These are phyloP conservation scores for Suillus luteus DNA, from an alignment of 768 basidiomycete genomes.

Conservation along the genomic window DNA sequence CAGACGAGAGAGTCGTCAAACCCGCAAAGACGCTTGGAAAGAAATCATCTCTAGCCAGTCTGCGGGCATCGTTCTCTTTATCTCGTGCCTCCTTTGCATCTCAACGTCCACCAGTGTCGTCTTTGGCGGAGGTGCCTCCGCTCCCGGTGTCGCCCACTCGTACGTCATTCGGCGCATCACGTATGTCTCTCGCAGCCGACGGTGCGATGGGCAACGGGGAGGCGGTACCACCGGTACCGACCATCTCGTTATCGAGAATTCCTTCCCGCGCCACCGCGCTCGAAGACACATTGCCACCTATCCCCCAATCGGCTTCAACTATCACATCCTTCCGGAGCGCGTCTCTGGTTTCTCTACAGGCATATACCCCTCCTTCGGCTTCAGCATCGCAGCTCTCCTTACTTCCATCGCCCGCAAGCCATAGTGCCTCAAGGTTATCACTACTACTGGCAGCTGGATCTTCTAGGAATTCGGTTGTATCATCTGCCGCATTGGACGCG, in stretches of 20 bases:
- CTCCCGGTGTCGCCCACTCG: slow-evolving; percentile 30
- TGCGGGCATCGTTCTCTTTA: slow-evolving; percentile 32
- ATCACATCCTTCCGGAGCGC: slow-evolving; percentile 25
- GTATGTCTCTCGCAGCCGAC: slow-evolving; percentile 12
- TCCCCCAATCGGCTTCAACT: slow-evolving; percentile 33
- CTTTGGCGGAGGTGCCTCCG: slow-evolving; percentile 26
- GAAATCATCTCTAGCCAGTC: slow-evolving; percentile 33
- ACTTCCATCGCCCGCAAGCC: slow-evolving; percentile 4
- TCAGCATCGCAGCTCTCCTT: slow-evolving; percentile 26
- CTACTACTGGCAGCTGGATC: slow-evolving; percentile 23
- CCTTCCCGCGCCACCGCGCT: slow-evolving; percentile 22
- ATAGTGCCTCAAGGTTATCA: slow-evolving; percentile 24
- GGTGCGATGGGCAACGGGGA: not conserved
- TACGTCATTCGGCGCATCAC: slow-evolving; percentile 13
- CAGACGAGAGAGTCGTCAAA: slow-evolving; percentile 20
- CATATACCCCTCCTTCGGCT: slow-evolving; percentile 7
- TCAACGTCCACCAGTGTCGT: slow-evolving; percentile 24
- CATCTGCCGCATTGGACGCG: slow-evolving; percentile 25
- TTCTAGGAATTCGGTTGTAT: slow-evolving; percentile 33
- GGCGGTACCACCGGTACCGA: slow-evolving; percentile 5
- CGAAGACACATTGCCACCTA: slow-evolving; percentile 23
- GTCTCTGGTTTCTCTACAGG: slow-evolving; percentile 26
- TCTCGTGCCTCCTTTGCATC: slow-evolving; percentile 33
- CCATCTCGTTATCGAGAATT: slow-evolving; percentile 22
- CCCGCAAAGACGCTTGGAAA: slow-evolving; percentile 27